Percentiles rank a stretch among this genome's conserved stretches.
These are phyloP conservation scores for Suillus ampliporus DNA, from an alignment of 768 basidiomycete genomes.

Conservation along the genomic window DNA sequence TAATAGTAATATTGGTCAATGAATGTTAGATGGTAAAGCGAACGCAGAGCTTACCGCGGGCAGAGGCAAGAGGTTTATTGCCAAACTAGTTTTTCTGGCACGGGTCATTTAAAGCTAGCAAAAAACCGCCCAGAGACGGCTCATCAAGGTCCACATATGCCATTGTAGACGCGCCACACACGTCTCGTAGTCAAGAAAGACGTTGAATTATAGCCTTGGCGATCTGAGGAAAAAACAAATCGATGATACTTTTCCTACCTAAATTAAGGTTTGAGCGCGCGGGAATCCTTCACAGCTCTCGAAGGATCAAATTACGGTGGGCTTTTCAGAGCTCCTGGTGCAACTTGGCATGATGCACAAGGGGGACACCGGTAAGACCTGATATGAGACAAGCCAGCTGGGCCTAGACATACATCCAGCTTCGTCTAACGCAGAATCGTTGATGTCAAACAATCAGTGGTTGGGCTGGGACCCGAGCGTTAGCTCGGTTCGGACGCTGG, in stretches of 20 bases:
- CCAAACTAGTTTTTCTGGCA: background rate
- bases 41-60: background rate
- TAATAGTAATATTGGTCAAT: background rate
- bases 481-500: no score
- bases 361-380: background rate
- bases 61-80: no score
- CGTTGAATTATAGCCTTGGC: background rate
- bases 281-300: background rate
- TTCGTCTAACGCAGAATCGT: no score
- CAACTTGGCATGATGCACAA: no score
- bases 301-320: background rate
- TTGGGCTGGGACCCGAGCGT: no score
- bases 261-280: background rate
- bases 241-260: no score
- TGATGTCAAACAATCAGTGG: no score
- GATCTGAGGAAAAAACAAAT: no score
- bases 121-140: background rate
- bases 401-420: no score
- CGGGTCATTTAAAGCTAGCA: slow-evolving; percentile 1
- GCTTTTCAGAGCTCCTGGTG: background rate
- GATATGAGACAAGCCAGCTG: background rate
- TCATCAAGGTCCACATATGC: background rate
- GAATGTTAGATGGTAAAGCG: background rate
- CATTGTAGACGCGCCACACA: background rate
- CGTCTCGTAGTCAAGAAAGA: background rate